These are phyloP conservation scores for Copromyces sp. DNA, from an alignment of 495 filamentous ascomycete species.

Conservation along the genomic window DNA sequence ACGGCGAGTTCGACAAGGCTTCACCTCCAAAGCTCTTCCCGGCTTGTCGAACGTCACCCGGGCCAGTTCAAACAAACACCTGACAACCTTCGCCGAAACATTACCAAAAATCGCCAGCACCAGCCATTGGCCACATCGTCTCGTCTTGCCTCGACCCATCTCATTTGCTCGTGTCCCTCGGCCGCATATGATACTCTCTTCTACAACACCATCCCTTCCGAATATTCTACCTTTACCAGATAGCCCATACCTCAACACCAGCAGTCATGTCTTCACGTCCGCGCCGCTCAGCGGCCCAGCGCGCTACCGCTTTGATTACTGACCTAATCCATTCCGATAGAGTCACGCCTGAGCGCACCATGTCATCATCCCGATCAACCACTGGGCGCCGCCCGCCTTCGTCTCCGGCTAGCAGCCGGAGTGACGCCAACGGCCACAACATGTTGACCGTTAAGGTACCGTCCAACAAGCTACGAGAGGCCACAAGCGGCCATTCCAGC, in stretches of 20 bases:
- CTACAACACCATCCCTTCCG: neutral
- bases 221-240: neutral
- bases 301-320: slow-evolving; percentile 39
- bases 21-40: neutral
- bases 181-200: neutral
- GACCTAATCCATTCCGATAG: slow-evolving; percentile 42
- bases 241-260: neutral
- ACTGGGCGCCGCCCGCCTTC: slow-evolving; percentile 38
- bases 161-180: neutral
- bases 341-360: slow-evolving; percentile 27
- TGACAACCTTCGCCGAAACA: neutral
- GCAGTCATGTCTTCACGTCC: slow-evolving; percentile 33
- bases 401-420: slow-evolving; percentile 31
- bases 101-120: neutral
- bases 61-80: neutral
- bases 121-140: neutral
- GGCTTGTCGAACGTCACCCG: neutral
- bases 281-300: slow-evolving; percentile 38
- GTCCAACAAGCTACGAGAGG: slow-evolving; percentile 71
- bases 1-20: neutral
- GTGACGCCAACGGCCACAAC: slow-evolving; percentile 48
- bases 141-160: neutral
- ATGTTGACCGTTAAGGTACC: slow-evolving; percentile 79
- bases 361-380: slow-evolving; percentile 32
- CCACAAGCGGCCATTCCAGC: slow-evolving; percentile 48